Conservation (phyloP, 129 eudicot species). For the Helianthus annuus region HanXRQr2.0-SUNRISE NC_035442.2:126259137-126259636, state of each 20-base stretch:
- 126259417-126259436: constrained; percentile 86
- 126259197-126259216: constrained; percentile 55
- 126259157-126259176: not conserved
- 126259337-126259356: not conserved
- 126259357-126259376: constrained; percentile 49
- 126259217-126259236: constrained; percentile 73
- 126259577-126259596: constrained; percentile 11
- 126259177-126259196: constrained; percentile 14
- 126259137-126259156: not conserved
- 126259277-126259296: constrained; percentile 51
- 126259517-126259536: constrained; percentile 57
- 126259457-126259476: constrained; percentile 75
- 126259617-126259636: not conserved
- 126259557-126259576: constrained; percentile 16
- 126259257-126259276: constrained; percentile 91
- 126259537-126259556: constrained; percentile 18
- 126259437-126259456: constrained; percentile 72
- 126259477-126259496: constrained; percentile 78
- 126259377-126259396: constrained; percentile 64
- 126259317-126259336: not conserved
- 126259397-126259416: constrained; percentile 75
- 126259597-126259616: not conserved
- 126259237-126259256: constrained; percentile 73
- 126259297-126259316: not conserved
- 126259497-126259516: constrained; percentile 75